Percentiles rank a stretch among this genome's conserved stretches.
Conservation (phyloP, 352 stramenopile genomes). For the Globisporangium acanthophoron region DNA sequence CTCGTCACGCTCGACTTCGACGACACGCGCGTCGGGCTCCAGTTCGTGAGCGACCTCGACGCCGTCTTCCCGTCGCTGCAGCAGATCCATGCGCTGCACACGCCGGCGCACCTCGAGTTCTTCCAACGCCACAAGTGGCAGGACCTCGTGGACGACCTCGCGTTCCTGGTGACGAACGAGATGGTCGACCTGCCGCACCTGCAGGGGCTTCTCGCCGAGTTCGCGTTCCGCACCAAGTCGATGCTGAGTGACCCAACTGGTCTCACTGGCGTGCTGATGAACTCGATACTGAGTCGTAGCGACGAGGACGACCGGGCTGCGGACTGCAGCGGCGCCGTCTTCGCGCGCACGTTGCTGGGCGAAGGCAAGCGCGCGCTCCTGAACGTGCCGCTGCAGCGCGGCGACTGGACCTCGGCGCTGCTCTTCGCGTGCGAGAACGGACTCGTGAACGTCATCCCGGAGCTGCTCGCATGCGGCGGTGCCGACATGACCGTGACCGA, state of each 20-base stretch:
- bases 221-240: constrained; percentile 20
- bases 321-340: constrained; percentile 15
- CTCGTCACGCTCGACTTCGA: constrained; percentile 52
- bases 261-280: background rate
- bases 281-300: background rate
- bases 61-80: constrained; percentile 55
- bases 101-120: constrained; percentile 60
- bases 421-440: constrained; percentile 60
- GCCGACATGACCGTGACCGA: constrained; percentile 59
- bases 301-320: background rate
- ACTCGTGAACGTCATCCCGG: constrained; percentile 34
- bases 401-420: constrained; percentile 38
- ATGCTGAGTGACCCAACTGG: background rate
- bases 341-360: constrained; percentile 42
- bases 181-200: constrained; percentile 57
- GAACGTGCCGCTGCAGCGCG: constrained; percentile 48
- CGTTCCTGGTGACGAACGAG: constrained; percentile 53
- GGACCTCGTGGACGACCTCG: constrained; percentile 43
- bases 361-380: constrained; percentile 29
- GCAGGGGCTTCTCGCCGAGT: constrained; percentile 47
- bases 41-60: constrained; percentile 47
- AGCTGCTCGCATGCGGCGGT: constrained; percentile 27
- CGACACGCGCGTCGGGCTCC: constrained; percentile 49
- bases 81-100: constrained; percentile 56
- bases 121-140: constrained; percentile 36